Evolutionary conservation across 2,329 filamentous ascomycete genomes (phyloP).

Genomic region (Xylariaceae sp.): DNA sequence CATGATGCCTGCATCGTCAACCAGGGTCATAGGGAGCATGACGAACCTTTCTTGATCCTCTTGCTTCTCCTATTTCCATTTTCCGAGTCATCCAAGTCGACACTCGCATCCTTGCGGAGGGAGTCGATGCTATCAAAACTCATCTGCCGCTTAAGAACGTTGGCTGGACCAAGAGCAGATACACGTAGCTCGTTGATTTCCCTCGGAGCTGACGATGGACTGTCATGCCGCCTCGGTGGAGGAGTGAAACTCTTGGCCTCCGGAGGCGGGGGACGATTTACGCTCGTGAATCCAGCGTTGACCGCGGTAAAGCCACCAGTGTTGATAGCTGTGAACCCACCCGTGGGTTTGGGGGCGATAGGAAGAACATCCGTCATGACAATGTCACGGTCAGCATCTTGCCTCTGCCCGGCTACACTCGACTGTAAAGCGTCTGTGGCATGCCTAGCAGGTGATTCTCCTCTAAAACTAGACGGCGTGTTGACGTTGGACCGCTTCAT

Average conservation of each 20-base stretch:
- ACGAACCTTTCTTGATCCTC: constrained; percentile 80
- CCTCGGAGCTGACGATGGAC: constrained; percentile 61
- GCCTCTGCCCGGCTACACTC: constrained; percentile 44
- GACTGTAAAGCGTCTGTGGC: constrained; percentile 54
- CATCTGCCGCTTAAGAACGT: constrained; percentile 73
- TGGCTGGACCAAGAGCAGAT: constrained; percentile 52
- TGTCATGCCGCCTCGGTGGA: constrained; percentile 58
- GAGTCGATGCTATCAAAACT: constrained; percentile 56
- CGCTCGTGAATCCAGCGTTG: constrained; percentile 66
- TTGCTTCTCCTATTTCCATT: constrained; percentile 80
- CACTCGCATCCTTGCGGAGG: constrained; percentile 45
- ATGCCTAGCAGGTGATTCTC: constrained; percentile 65
- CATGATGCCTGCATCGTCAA: neutral
- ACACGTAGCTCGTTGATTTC: constrained; percentile 64
- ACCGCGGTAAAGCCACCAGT: constrained; percentile 70
- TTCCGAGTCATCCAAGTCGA: constrained; percentile 59
- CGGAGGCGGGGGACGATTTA: constrained; percentile 52
- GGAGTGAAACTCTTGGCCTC: constrained; percentile 60
- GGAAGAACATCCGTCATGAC: constrained; percentile 41
- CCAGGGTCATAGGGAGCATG: neutral
- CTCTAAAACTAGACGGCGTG: constrained; percentile 56
- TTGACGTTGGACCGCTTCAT: constrained; percentile 63
- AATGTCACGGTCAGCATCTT: constrained; percentile 47
- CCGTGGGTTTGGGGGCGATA: constrained; percentile 39
- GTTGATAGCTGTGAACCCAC: constrained; percentile 61